These are phyloP conservation scores for Marasmius sp. DNA, from an alignment of 1,284 basidiomycete species.

Conservation along the genomic window DNA sequence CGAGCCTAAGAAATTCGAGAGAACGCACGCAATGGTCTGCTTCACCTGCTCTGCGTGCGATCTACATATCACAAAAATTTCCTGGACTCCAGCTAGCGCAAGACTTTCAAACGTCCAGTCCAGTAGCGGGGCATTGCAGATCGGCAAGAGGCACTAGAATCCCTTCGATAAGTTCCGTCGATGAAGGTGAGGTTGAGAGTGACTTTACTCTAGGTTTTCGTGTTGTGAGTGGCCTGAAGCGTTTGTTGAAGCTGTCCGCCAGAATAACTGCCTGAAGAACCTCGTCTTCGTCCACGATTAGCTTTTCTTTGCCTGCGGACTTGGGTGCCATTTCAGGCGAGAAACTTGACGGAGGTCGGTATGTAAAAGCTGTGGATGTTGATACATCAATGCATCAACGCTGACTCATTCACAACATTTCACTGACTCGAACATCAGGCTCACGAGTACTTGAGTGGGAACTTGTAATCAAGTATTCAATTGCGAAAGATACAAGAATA, in stretches of 20 bases:
- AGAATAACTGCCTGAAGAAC: slow-evolving; percentile 90
- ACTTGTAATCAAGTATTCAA: not conserved
- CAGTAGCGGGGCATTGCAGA: slow-evolving; percentile 91
- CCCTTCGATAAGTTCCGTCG: slow-evolving; percentile 17
- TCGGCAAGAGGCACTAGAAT: slow-evolving; percentile 83
- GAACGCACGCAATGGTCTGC: slow-evolving; percentile 72
- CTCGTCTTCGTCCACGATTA: slow-evolving; percentile 71
- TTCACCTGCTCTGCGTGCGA: slow-evolving; percentile 86
- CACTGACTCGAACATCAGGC: no score
- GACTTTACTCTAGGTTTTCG: slow-evolving; percentile 77
- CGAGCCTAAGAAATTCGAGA: slow-evolving; percentile 7
- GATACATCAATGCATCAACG: no score
- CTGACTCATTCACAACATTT: no score
- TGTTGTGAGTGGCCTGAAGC: slow-evolving; percentile 86
- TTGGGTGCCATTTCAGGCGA: slow-evolving; percentile 59
- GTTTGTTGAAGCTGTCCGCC: slow-evolving; percentile 93
- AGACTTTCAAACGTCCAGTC: slow-evolving; percentile 97
- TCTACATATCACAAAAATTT: slow-evolving; percentile 92
- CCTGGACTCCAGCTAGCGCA: slow-evolving; percentile 88
- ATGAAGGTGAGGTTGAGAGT: slow-evolving; percentile 3
- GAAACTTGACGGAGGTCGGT: not conserved
- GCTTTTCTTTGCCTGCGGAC: slow-evolving; percentile 57
- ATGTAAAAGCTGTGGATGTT: no score
- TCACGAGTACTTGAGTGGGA: not conserved
- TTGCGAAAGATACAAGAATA: slow-evolving; percentile 44